phyloP scores from a whole-genome alignment of 441 rosid species.

The Macaranga tanarius region DNA sequence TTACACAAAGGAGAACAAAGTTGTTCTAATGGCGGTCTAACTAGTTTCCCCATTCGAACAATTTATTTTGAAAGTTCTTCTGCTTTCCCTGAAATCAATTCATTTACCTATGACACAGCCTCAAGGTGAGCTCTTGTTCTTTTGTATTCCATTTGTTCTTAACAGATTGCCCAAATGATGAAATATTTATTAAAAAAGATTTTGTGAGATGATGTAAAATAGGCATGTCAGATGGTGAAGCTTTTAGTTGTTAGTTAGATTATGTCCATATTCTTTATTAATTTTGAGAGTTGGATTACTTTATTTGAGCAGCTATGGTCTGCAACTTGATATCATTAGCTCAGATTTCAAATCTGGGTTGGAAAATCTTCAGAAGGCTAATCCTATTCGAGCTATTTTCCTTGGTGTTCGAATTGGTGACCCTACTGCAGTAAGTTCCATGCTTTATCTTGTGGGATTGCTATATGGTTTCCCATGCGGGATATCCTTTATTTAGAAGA shows the following conservation, averaged over 20 bases:
- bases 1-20: slow-evolving; percentile 60
- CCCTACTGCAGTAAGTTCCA: slow-evolving; percentile 91
- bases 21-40: slow-evolving; percentile 58
- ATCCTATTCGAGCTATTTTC: slow-evolving; percentile 90
- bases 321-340: slow-evolving; percentile 79
- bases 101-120: slow-evolving; percentile 87
- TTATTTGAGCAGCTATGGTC: slow-evolving; percentile 64
- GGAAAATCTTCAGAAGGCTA: slow-evolving; percentile 75
- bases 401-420: slow-evolving; percentile 99
- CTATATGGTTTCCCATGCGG: slow-evolving; percentile 1
- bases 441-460: slow-evolving; percentile 14
- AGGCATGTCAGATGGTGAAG: slow-evolving; percentile 10
- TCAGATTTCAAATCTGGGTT: slow-evolving; percentile 96
- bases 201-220: slow-evolving; percentile 1
- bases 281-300: slow-evolving; percentile 19
- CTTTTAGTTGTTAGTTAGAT: slow-evolving; percentile 1
- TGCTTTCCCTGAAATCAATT: slow-evolving; percentile 86
- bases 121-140: slow-evolving; percentile 42
- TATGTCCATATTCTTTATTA: not conserved
- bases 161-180: not conserved
- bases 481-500: slow-evolving; percentile 8
- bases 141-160: slow-evolving; percentile 5
- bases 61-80: slow-evolving; percentile 91
- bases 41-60: slow-evolving; percentile 76
- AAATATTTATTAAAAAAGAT: slow-evolving; percentile 6